Conservation (phyloP, 75 land plant genomes). For the Ceratopteris richardii region DNA sequence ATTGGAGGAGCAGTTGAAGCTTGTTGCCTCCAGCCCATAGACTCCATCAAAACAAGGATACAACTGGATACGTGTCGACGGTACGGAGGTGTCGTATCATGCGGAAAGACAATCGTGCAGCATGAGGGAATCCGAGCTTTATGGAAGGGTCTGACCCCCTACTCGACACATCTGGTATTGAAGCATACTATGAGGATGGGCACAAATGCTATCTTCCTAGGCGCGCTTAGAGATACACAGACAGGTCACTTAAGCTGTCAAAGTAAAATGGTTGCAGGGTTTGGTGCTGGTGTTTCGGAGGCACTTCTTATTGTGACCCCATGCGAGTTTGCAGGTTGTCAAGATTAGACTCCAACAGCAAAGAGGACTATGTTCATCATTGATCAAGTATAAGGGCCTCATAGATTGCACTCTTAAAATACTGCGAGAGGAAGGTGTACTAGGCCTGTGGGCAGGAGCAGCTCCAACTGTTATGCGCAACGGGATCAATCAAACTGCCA, state of each 20-base stretch:
- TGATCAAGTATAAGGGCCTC: slow-evolving; percentile 2
- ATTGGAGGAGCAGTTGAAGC: slow-evolving; percentile 89
- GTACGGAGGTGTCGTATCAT: slow-evolving; percentile 75
- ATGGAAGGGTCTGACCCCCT: slow-evolving; percentile 95
- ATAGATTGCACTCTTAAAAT: neutral
- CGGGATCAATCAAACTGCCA: neutral
- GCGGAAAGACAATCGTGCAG: slow-evolving; percentile 46
- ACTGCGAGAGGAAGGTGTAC: neutral
- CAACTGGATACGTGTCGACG: slow-evolving; percentile 61
- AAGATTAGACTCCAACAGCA: slow-evolving; percentile 4
- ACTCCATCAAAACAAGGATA: slow-evolving; percentile 85
- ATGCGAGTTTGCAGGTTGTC: slow-evolving; percentile 42
- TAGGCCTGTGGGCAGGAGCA: neutral
- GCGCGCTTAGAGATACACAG: slow-evolving; percentile 50
- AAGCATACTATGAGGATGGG: slow-evolving; percentile 97
- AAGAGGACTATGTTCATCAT: neutral
- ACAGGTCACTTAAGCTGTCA: slow-evolving; percentile 49
- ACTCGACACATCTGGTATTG: slow-evolving; percentile 87
- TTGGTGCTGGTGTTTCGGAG: slow-evolving; percentile 87
- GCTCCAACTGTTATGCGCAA: slow-evolving; percentile 1
- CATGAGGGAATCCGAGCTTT: slow-evolving; percentile 72
- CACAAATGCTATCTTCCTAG: slow-evolving; percentile 69
- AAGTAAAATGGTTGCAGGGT: slow-evolving; percentile 51
- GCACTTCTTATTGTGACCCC: slow-evolving; percentile 88
- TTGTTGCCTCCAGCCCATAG: slow-evolving; percentile 86